Evolutionary conservation across 441 rosid genomes (phyloP), one percentile per base, ranked within the genome.

Genomic region (Euphorbia schlechtendalii): DNA sequence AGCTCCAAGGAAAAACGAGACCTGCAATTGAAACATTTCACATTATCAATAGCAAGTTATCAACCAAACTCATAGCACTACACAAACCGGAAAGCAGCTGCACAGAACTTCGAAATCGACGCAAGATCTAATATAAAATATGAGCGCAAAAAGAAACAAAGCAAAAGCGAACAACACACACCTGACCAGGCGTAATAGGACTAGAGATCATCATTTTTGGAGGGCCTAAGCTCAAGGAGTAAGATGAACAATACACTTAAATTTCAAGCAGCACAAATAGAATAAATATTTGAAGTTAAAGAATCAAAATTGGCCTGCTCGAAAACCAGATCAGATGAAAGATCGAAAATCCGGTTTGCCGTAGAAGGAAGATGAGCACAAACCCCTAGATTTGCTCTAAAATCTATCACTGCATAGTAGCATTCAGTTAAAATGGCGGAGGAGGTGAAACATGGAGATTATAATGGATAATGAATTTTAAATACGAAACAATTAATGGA

Each of bases 1-100:
- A 54, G 92, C 77, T 60, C 98, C 99, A 0, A 94, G 82, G 60
- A 89, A 74, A 83, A 94, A 91, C 48, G 99, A 86, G 45, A 89
- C 87, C 99, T 91, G 84, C 4, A 36, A 34, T 7, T 9, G 30
- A 30, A 48, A 48, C 1, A 27, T 20, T n/a, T n/a, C n/a, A n/a
- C 27, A 63, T 56, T 13, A n/a, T n/a, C n/a, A n/a, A n/a, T n/a
- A n/a, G n/a, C n/a, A n/a, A n/a, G n/a, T n/a, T n/a, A n/a, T n/a
- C 65, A 48, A 58, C 34, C n/a, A n/a, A n/a, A n/a, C n/a, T n/a
- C n/a, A n/a, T n/a, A n/a, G n/a, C n/a, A n/a, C n/a, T n/a, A n/a
- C n/a, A n/a, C n/a, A n/a, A n/a, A n/a, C n/a, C n/a, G n/a, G n/a
- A n/a, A n/a, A n/a, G n/a, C n/a, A n/a, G n/a, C n/a, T n/a, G n/a